Evolutionary conservation across 108 stramenopile genomes (phyloP).

Genomic region (Mediolabrus comicus): DNA sequence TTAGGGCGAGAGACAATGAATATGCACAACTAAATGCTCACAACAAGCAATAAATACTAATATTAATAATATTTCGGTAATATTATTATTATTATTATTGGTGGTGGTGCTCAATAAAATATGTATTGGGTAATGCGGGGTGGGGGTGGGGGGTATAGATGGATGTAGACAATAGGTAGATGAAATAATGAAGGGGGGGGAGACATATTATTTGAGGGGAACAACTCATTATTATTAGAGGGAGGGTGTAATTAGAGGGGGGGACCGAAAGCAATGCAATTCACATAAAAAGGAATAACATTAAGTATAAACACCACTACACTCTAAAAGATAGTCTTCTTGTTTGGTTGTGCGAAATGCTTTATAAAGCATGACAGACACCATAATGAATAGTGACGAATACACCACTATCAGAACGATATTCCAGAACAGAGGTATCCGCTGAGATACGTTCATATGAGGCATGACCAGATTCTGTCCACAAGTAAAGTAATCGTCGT

Average conservation of each 20-base stretch:
- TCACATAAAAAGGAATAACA: not conserved
- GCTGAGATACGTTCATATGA: slow-evolving; percentile 10
- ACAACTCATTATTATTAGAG: not conserved
- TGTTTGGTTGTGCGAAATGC: slow-evolving; percentile 32
- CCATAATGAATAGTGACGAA: slow-evolving; percentile 14
- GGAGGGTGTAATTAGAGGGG: not conserved
- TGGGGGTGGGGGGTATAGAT: not conserved
- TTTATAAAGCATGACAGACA: slow-evolving; percentile 21
- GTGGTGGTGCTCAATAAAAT: not conserved
- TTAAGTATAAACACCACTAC: slow-evolving; percentile 35
- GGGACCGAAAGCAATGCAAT: not conserved
- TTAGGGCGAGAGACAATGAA: slow-evolving; percentile 77
- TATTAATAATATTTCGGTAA: too few relatives aligned
- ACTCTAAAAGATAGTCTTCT: slow-evolving; percentile 34
- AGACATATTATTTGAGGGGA: not conserved
- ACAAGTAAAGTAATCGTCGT: slow-evolving; percentile 17
- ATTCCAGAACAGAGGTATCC: slow-evolving; percentile 31
- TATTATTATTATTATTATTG: too few relatives aligned
- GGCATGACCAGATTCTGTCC: slow-evolving; percentile 32
- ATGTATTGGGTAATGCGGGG: not conserved
- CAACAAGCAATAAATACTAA: slow-evolving; percentile 51
- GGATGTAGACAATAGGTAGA: not conserved
- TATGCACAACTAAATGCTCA: slow-evolving; percentile 77
- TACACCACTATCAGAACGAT: slow-evolving; percentile 18
- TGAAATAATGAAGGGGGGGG: not conserved